phyloP scores from a whole-genome alignment of 306 rosid species.

The Pyrus communis region DNA sequence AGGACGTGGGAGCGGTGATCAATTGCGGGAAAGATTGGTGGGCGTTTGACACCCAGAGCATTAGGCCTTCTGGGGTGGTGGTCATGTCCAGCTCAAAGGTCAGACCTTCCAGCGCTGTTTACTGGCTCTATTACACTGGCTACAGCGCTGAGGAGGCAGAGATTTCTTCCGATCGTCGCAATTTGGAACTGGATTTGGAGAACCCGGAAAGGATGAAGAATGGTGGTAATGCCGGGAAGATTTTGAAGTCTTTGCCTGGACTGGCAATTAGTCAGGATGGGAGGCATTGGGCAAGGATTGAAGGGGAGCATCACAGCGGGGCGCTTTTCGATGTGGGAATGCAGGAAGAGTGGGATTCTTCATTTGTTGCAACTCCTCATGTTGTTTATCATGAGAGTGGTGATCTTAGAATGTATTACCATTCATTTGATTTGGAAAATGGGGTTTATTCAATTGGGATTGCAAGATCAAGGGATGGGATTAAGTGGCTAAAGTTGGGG shows the following conservation, averaged over 20 bases:
- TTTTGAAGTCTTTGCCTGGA: slow-evolving; percentile 60
- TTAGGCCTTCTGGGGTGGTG: slow-evolving; percentile 67
- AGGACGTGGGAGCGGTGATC: slow-evolving; percentile 56
- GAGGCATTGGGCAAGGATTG: slow-evolving; percentile 85
- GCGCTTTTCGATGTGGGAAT: slow-evolving; percentile 66
- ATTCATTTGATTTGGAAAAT: slow-evolving; percentile 50
- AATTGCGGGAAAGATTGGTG: slow-evolving; percentile 66
- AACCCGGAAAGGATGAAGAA: slow-evolving; percentile 34
- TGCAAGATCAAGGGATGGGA: slow-evolving; percentile 84
- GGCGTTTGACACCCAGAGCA: slow-evolving; percentile 57
- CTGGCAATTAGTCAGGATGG: slow-evolving; percentile 84
- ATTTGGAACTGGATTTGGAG: slow-evolving; percentile 16
- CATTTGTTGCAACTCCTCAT: slow-evolving; percentile 52
- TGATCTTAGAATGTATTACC: slow-evolving; percentile 76
- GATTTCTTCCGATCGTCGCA: slow-evolving; percentile 12
- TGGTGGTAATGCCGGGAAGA: slow-evolving; percentile 13
- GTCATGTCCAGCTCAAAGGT: slow-evolving; percentile 67
- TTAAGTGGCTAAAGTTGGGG: slow-evolving; percentile 68
- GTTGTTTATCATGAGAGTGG: slow-evolving; percentile 64
- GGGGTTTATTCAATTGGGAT: slow-evolving; percentile 56
- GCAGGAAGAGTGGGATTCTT: slow-evolving; percentile 63
- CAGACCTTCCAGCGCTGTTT: slow-evolving; percentile 53
- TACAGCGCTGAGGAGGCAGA: slow-evolving; percentile 36
- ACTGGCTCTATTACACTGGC: slow-evolving; percentile 75
- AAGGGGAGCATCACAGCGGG: slow-evolving; percentile 81